A percentile compares a stretch with the other conserved stretches of the same genome.
These are phyloP conservation scores for Fereydounia khargensis DNA, from an alignment of 1,284 basidiomycete species.

Conservation along the genomic window DNA sequence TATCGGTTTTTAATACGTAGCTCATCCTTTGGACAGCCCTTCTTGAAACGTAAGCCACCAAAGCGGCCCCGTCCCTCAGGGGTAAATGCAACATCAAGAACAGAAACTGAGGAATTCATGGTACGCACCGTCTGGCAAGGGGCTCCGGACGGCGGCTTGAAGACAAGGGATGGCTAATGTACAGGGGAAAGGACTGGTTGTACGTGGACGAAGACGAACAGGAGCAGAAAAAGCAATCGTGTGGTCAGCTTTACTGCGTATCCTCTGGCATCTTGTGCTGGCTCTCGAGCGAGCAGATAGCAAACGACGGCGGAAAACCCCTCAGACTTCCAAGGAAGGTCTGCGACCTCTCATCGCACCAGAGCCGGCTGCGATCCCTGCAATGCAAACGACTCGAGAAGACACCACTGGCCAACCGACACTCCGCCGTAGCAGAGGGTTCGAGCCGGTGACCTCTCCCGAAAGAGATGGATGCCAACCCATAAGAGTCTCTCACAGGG, in stretches of 20 bases:
- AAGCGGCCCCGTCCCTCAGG: neutral
- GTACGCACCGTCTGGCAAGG: slow-evolving; percentile 39
- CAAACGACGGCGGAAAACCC: neutral
- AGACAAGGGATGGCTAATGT: slow-evolving; percentile 13
- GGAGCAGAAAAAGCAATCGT: too few relatives aligned
- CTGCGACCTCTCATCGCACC: slow-evolving; percentile 56
- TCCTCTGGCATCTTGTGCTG: too few relatives aligned
- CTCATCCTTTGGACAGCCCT: slow-evolving; percentile 38
- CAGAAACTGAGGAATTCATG: neutral
- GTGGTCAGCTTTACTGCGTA: too few relatives aligned
- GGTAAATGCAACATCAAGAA: slow-evolving; percentile 2
- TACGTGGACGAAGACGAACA: slow-evolving; percentile 2
- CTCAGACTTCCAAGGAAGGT: slow-evolving; percentile 59
- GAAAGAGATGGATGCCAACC: slow-evolving; percentile 42
- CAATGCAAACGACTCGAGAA: slow-evolving; percentile 52
- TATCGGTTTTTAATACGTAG: slow-evolving; percentile 50
- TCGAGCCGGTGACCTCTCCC: slow-evolving; percentile 52
- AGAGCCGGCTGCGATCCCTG: slow-evolving; percentile 55
- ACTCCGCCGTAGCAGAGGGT: slow-evolving; percentile 53
- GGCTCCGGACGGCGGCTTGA: slow-evolving; percentile 36
- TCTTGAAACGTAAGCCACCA: neutral
- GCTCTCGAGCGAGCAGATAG: too few relatives aligned
- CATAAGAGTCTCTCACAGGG: slow-evolving; percentile 51
- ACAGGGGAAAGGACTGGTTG: too few relatives aligned
- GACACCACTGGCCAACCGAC: slow-evolving; percentile 49